Percentiles rank a stretch among this genome's conserved stretches.
phyloP scores from a whole-genome alignment of 169 alveolate species.

The Fabrea salina region DNA sequence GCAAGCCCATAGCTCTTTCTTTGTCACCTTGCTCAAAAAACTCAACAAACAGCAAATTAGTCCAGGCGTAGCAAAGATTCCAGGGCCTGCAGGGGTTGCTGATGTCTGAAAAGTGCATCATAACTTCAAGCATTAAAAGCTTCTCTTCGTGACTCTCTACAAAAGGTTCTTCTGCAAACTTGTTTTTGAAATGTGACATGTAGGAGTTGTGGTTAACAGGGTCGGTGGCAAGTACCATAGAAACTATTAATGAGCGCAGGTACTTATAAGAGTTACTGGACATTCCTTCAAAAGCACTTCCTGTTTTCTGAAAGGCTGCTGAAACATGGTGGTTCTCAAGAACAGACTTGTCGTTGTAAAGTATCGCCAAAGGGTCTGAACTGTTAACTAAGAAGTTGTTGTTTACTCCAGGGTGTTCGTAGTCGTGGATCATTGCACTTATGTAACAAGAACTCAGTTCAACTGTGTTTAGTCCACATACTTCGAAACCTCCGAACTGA shows the following conservation, averaged over 20 bases:
- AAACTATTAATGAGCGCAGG: constrained; percentile 59
- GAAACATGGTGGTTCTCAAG: constrained; percentile 80
- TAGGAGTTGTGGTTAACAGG: constrained; percentile 64
- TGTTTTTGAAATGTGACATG: constrained; percentile 37
- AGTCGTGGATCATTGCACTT: constrained; percentile 81
- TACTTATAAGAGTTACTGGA: constrained; percentile 47
- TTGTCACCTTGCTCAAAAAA: constrained; percentile 81
- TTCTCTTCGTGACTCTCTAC: constrained; percentile 42
- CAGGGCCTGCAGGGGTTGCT: constrained; percentile 81
- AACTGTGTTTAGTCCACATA: constrained; percentile 38
- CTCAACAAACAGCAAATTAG: constrained; percentile 73
- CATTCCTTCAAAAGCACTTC: constrained; percentile 50
- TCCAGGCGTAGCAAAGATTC: constrained; percentile 70
- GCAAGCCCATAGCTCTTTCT: constrained; percentile 74
- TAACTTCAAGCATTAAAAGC: constrained; percentile 47
- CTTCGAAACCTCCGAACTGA: constrained; percentile 38
- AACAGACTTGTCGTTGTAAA: constrained; percentile 71
- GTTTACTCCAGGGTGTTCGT: constrained; percentile 79
- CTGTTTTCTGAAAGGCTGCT: constrained; percentile 41
- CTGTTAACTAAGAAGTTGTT: constrained; percentile 61
- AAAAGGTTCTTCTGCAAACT: constrained; percentile 30
- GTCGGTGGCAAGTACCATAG: constrained; percentile 67
- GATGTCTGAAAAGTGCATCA: constrained; percentile 84
- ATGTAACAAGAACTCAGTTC: constrained; percentile 62
- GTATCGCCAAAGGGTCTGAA: constrained; percentile 47